These are phyloP conservation scores for Candida yuanshanica DNA, from an alignment of 805 yeast genomes.

Conservation along the genomic window DNA sequence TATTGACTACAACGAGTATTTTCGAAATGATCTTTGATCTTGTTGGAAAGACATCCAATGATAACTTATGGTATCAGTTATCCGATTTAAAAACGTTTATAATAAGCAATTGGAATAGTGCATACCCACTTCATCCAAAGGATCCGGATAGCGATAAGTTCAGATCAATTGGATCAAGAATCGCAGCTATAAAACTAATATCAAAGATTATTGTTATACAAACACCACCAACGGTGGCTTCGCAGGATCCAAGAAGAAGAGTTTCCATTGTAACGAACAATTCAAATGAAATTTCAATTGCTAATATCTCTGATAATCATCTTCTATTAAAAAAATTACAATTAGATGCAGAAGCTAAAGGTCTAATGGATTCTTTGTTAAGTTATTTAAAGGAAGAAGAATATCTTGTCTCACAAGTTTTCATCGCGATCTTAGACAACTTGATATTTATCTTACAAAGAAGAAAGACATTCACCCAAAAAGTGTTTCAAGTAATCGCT, in stretches of 20 bases:
- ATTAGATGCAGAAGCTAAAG: slow-evolving; percentile 68
- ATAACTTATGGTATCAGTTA: slow-evolving; percentile 48
- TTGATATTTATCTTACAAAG: slow-evolving; percentile 56
- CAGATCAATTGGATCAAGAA: slow-evolving; percentile 51
- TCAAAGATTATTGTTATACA: slow-evolving; percentile 54
- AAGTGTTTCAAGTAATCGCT: slow-evolving; percentile 53
- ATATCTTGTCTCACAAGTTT: slow-evolving; percentile 48
- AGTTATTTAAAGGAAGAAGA: slow-evolving; percentile 48
- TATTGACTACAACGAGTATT: slow-evolving; percentile 35
- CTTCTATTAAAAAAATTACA: slow-evolving; percentile 50
- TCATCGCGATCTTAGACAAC: slow-evolving; percentile 65
- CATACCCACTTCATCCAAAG: slow-evolving; percentile 44
- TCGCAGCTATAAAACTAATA: slow-evolving; percentile 71
- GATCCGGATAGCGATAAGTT: slow-evolving; percentile 24
- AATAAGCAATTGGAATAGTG: slow-evolving; percentile 53
- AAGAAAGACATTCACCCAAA: slow-evolving; percentile 55
- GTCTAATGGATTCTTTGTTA: slow-evolving; percentile 60
- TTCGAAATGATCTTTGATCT: slow-evolving; percentile 43
- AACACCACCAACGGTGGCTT: slow-evolving; percentile 29
- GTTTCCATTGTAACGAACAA: slow-evolving; percentile 7
- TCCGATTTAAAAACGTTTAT: slow-evolving; percentile 50
- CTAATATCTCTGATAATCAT: slow-evolving; percentile 39
- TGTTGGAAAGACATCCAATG: slow-evolving; percentile 36
- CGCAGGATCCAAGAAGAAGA: slow-evolving; percentile 23
- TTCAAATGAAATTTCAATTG: slow-evolving; percentile 19